Conservation (phyloP, 208 protist species). For the Naegleria gruberi region DNA sequence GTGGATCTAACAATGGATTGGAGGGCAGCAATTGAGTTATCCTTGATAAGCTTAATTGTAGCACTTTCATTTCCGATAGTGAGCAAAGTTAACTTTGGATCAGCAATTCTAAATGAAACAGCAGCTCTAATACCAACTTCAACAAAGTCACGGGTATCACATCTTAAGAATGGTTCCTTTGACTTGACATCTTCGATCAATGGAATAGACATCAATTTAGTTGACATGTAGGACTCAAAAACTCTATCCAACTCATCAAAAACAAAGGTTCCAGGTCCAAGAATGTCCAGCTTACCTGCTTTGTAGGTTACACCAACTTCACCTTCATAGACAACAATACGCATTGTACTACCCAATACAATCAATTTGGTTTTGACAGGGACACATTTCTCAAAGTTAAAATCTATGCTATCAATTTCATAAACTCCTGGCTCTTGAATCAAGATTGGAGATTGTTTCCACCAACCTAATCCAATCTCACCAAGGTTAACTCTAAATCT, state of each 20-base stretch:
- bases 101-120: slow-evolving; percentile 6
- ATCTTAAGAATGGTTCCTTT: not conserved
- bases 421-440: not conserved
- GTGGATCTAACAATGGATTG: slow-evolving; percentile 20
- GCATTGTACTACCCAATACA: not conserved
- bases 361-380: not conserved
- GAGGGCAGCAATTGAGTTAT: slow-evolving; percentile 21
- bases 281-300: not conserved
- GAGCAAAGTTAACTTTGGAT: slow-evolving; percentile 12
- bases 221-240: slow-evolving; percentile 4
- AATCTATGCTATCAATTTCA: not conserved
- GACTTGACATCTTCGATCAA: slow-evolving; percentile 6
- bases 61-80: slow-evolving; percentile 10
- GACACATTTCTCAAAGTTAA: not conserved
- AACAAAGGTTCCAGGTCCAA: not conserved
- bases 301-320: not conserved
- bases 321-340: not conserved
- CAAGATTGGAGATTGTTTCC: not conserved
- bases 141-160: slow-evolving; percentile 26
- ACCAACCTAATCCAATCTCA: slow-evolving; percentile 24
- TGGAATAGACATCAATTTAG: not conserved
- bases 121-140: slow-evolving; percentile 28
- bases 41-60: slow-evolving; percentile 5
- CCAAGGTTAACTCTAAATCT: slow-evolving; percentile 26
- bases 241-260: not conserved